A percentile compares a stretch with the other conserved stretches of the same genome.
Conservation (phyloP, 768 basidiomycete species). For the Lactifluus subvellereus region DNA sequence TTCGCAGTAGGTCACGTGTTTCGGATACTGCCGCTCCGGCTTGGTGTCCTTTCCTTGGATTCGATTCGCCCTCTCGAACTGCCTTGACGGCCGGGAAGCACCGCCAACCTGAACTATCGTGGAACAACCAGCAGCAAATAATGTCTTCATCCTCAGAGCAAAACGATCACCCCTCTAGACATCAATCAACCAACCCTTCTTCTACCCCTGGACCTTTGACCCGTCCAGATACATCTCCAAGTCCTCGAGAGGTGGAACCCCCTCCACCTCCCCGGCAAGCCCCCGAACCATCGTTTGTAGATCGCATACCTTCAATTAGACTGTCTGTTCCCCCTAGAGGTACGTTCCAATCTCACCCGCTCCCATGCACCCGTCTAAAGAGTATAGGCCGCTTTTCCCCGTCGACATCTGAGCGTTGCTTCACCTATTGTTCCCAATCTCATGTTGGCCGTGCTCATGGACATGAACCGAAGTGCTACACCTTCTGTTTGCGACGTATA, state of each 20-base stretch:
- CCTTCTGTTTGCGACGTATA: constrained; percentile 35
- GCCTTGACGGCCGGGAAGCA: background rate
- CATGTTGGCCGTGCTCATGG: constrained; percentile 30
- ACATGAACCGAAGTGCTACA: constrained; percentile 33
- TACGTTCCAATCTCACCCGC: background rate
- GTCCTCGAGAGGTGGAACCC: constrained; percentile 2
- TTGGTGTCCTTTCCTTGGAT: background rate
- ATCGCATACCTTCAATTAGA: constrained; percentile 20
- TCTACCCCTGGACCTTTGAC: constrained; percentile 2
- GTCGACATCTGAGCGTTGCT: constrained; percentile 33
- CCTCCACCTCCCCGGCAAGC: constrained; percentile 17
- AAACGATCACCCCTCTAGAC: constrained; percentile 1
- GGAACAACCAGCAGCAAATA: background rate
- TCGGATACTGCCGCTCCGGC: constrained; percentile 5
- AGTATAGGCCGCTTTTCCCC: constrained; percentile 29
- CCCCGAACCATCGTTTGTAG: constrained; percentile 15
- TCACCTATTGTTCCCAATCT: constrained; percentile 34
- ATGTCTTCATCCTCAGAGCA: constrained; percentile 14
- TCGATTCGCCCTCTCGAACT: background rate
- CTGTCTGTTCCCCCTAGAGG: constrained; percentile 17
- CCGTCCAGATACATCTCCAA: constrained; percentile 4
- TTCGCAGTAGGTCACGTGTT: constrained; percentile 6
- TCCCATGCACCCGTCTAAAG: background rate
- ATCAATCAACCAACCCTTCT: background rate
- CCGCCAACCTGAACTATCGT: background rate